Base-by-base conservation (phyloP, 139 green algal species). In the Nannochloris sp. region DNA sequence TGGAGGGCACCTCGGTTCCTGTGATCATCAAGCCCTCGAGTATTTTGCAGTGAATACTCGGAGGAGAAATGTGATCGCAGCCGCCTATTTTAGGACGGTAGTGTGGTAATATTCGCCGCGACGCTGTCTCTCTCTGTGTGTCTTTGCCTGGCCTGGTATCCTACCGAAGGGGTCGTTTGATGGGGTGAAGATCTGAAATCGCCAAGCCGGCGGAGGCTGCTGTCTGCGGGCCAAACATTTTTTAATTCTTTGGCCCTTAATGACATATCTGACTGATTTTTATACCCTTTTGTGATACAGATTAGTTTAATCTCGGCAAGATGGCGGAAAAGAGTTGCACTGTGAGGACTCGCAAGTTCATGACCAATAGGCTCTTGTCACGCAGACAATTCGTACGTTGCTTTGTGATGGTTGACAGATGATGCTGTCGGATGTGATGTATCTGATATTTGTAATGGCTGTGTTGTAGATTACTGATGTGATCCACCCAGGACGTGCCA, bases 341-440 rank as follows among this genome's bases (percentile, higher is more conserved):
- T 24, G 83, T 97, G 70, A 79, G 91, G 24, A 97, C 91, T 48
- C 78, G 91, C 60, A 97, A 97, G 84, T 96, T 97, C 64, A 93
- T 97, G 82, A 96, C 83, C 19, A 98, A 99, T 83, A 70, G 83
- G 40, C 86, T 98, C 59, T 81, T 98, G 37, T 55, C 73, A 49
- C 68, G 93, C 19, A 79, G 81, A 67, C 93, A 99, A 79, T 98
- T 98, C 63, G 93, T 96, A 58, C 50, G 50, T 58, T n/a, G 34
- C 34, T 40, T 40, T 12, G 34, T 40, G 34, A 40, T 40, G 34
- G 1, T 40, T 40, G 34, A 7, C 9, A 40, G 7, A 12, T 40
- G 34, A 11, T 11, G 34, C 34, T 40, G 34, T 40, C 34, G 34
- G 14, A 11, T 9, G 12, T 12, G 18, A 40, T 46, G 9, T 48